Percentiles rank a stretch among this genome's conserved stretches.
Evolutionary conservation across 441 rosid genomes (phyloP).

Genomic region (Erysimum cheiri): DNA sequence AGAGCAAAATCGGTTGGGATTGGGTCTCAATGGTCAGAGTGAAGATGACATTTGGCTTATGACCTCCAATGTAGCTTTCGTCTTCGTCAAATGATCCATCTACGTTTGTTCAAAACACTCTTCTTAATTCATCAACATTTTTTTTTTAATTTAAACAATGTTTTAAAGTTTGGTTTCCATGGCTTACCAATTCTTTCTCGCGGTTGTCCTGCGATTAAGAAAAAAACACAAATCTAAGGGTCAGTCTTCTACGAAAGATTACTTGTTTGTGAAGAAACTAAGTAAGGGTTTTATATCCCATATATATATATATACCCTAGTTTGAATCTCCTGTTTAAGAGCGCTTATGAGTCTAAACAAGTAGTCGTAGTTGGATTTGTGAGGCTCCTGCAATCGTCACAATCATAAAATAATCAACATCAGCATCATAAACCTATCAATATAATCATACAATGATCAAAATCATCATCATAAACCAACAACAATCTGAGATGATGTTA

Average conservation of each 20-base stretch:
- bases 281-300: neutral
- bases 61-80: conserved; percentile 46
- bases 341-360: conserved; percentile 47
- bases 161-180: neutral
- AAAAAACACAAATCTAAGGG: neutral
- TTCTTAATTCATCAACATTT: neutral
- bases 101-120: conserved; percentile 27
- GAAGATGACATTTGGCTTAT: conserved; percentile 50
- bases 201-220: conserved; percentile 42
- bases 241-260: conserved; percentile 12
- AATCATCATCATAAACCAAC: neutral
- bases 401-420: conserved; percentile 3
- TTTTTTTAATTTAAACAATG: neutral
- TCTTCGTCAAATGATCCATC: conserved; percentile 50
- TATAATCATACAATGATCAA: neutral
- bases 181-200: conserved; percentile 47
- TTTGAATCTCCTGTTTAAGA: conserved; percentile 49
- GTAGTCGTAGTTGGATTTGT: conserved; percentile 47
- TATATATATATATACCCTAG: conserved; percentile 41
- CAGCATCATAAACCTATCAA: conserved; percentile 21
- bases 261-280: neutral
- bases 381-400: conserved; percentile 48
- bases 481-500: neutral
- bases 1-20: conserved; percentile 29
- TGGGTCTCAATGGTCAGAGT: conserved; percentile 29